These are phyloP conservation scores for Diaporthe ilicicola DNA, from an alignment of 2,329 filamentous ascomycete genomes.

Conservation along the genomic window DNA sequence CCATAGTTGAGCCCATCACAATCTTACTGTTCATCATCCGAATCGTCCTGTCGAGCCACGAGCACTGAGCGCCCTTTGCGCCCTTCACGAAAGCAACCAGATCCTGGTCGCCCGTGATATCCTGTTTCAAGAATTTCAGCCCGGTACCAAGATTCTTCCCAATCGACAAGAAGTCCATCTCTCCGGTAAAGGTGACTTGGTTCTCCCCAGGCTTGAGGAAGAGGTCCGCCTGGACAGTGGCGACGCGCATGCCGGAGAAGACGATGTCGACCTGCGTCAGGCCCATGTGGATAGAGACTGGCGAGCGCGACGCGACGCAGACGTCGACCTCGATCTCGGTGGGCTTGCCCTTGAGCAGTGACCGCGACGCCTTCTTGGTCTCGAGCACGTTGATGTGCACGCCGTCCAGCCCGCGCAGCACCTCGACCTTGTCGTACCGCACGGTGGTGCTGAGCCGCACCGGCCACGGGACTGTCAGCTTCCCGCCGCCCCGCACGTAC, in stretches of 20 bases:
- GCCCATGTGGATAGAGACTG: conserved; percentile 11
- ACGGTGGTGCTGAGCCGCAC: conserved; percentile 3
- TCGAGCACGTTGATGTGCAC: conserved; percentile 22
- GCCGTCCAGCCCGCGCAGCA: conserved; percentile 23
- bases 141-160: conserved; percentile 16
- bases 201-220: conserved; percentile 7
- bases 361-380: conserved; percentile 14
- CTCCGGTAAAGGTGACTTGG: neutral
- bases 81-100: conserved; percentile 19
- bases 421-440: conserved; percentile 20
- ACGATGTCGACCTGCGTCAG: neutral
- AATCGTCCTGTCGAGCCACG: conserved; percentile 21
- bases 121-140: conserved; percentile 14
- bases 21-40: conserved; percentile 23
- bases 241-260: conserved; percentile 22
- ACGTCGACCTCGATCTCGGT: conserved; percentile 24
- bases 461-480: conserved; percentile 4
- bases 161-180: conserved; percentile 23
- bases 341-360: conserved; percentile 19
- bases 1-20: conserved; percentile 20
- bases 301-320: conserved; percentile 6
- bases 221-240: conserved; percentile 2
- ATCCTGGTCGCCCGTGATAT: neutral
- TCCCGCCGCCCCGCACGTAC: conserved; percentile 12
- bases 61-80: conserved; percentile 8